Evolutionary conservation across 1,284 basidiomycete genomes (phyloP), one percentile per base, ranked within the genome.

Genomic region (Rhodotorula sp.): DNA sequence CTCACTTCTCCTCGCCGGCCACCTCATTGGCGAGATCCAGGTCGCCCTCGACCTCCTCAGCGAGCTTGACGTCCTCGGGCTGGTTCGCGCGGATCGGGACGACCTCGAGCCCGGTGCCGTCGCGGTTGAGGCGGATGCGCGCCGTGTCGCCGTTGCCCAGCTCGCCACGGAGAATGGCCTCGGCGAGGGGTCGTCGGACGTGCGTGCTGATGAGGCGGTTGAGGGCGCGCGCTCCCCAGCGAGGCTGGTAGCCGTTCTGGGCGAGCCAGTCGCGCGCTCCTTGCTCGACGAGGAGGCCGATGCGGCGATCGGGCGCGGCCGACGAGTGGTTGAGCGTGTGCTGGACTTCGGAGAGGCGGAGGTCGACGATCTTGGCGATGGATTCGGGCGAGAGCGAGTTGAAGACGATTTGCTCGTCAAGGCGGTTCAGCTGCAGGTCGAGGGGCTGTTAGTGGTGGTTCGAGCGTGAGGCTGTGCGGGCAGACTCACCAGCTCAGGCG

Each of bases 191-290:
- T 47, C 76, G 76, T 24, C 79, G 66, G 2, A 80, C 60, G 49
- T 75, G 47, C 67, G 76, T 77, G 59, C 75, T 75, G 47, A 81
- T 74, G 24, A 79, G 66, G 34, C 80, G 70, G 48, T 77, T 78
- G 11, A 81, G 67, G 9, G 91, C 90, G 39, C 94, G 84, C 0
- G 93, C 94, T 27, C 94, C 85, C 80, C 94, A 97, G 30, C 88
- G 80, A 59, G 92, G 87, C 20, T 91, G 91, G 80, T 92, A 95
- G 0, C 94, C 94, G 65, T 88, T 83, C 70, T 85, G 78, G 0
- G 89, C 90, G 10, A 97, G 84, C 90, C 90, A 93, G 5, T 85
- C 82, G 52, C 83, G 82, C 4, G 91, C 89, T 1, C 80, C 81
- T 0, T 84, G 82, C 66, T 88, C 86, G 3, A 93, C 86, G 60